Evolutionary conservation across 176 grass and related monocot species (phyloP), one percentile per base, ranked within the genome.

Genomic region (Juncus effusus): DNA sequence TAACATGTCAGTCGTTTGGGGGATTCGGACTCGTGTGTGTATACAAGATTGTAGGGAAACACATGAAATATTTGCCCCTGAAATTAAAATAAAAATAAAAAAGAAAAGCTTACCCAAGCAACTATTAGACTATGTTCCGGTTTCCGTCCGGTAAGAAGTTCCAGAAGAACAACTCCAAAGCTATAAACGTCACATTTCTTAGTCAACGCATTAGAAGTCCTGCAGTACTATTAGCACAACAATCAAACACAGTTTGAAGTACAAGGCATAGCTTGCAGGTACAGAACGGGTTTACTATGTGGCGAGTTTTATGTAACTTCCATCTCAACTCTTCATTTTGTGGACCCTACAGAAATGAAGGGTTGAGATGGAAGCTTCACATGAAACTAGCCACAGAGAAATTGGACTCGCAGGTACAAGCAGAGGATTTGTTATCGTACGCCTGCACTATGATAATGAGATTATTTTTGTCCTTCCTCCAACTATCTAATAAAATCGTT

Each of bases 131-230:
- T 89, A 62, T 95, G 90, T 73, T 95, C 82, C 2, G 90, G 90
- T 84, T 95, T 95, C 64, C 90, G 74, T 78, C 85, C 90, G 51
- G 90, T 95, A 66, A 95, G 74, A 85, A 95, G 90, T 61, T 95
- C 90, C 78, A 95, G 75, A 70, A 95, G 85, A 88, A 95, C 85
- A 72, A 95, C 85, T 69, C 90, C 90, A 69, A 89, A 95, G 74
- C 85, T 85, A 78, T 95, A 95, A 59, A 95, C 90, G 78, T 95
- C 90, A 68, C 90, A 89, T 82, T 95, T 89, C 76, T 95, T 85
- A 70, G 89, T 94, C 45, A 85, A 73, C 64, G 89, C 85, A 84
- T 88, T 94, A 59, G 89, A 84, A 85, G 84, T 88, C 73, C 89
- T 94, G 67, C 68, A 78, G 67, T 81, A 38, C 68, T 36, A 76